phyloP scores from a whole-genome alignment of 257 asterid genomes.

The Paulownia fortunei region DNA sequence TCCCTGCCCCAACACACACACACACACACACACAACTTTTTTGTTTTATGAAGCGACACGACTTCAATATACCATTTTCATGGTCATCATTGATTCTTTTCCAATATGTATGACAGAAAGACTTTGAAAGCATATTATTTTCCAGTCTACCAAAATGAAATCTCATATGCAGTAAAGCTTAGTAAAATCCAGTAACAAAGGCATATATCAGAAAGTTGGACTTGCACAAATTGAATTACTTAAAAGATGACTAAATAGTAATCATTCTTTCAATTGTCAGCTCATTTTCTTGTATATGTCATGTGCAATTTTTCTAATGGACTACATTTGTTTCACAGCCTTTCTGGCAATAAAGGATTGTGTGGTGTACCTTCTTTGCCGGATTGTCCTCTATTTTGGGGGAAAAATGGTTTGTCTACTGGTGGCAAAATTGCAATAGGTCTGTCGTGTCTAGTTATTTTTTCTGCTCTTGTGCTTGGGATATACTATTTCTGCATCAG shows the following conservation, averaged over 20 bases:
- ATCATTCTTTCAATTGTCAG: neutral
- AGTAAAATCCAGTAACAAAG: neutral
- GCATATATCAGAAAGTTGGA: neutral
- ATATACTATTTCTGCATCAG: conserved; percentile 51
- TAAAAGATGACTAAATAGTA: neutral
- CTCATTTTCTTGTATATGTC: neutral
- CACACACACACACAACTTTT: neutral
- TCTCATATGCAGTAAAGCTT: neutral
- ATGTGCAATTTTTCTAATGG: conserved; percentile 1
- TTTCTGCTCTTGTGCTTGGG: conserved; percentile 49
- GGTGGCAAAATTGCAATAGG: conserved; percentile 80
- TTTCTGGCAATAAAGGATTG: conserved; percentile 82
- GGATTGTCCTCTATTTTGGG: conserved; percentile 84
- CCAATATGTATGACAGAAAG: too few relatives aligned
- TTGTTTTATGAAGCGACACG: neutral
- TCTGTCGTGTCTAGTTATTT: conserved; percentile 54
- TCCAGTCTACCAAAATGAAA: neutral
- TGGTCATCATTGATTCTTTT: neutral
- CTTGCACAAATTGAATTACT: neutral
- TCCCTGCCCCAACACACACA: neutral
- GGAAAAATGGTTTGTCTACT: conserved; percentile 74
- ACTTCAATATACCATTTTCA: neutral
- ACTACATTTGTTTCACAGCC: conserved; percentile 48
- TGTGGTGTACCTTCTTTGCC: conserved; percentile 92
- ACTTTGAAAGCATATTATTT: neutral